Base-by-base conservation (phyloP, 768 basidiomycete species). In the Tylopilus intermedius region DNA sequence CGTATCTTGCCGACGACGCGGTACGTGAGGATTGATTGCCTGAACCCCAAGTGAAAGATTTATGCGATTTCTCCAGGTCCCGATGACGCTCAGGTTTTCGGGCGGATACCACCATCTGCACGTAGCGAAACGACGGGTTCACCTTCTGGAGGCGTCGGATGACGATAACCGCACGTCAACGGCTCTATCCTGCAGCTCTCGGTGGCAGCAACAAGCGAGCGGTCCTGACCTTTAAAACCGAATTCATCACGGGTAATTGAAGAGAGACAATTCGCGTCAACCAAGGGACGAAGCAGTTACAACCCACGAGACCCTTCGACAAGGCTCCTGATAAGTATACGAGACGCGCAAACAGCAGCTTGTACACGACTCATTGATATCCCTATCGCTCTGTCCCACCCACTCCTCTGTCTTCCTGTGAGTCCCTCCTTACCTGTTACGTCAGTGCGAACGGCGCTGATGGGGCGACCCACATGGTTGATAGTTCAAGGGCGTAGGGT, bases 181-280 rank as follows among this genome's bases (percentile, higher is more conserved):
- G 8, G 72, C 70, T 41, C 72, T 79, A 43, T 67, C 76, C 41
- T 75, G 85, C 51, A 67, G 70, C 47, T 59, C 77, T 8, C 80
- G 85, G 45, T 79, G 83, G 43, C 67, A 79, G 1, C 82, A 82
- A 39, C 79, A 85, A 51, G 74, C 80, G 45, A 70, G 79, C 42
- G 73, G 77, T 14, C 62, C 60, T 46, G 77, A 72, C 44, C 72
- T 72, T 44, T 76, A 75, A 49, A 18, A 75, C 71, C 21, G 84
- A 88, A 42, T 73, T 93, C 40, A 70, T 90, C 24, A 24, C 82
- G 86, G 54, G 87, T 84, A 13, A 82, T 96, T 41, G 86, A 92
- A 55, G 82, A 86, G 24, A 24, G 24, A 24, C 24, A 24, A 24
- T 24, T 24, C 24, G 24, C 24, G 24, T 24, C 24, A 24, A 24